A percentile compares a stretch with the other conserved stretches of the same genome.
phyloP scores from a whole-genome alignment of 768 basidiomycete genomes.

The Mycena maculata region DNA sequence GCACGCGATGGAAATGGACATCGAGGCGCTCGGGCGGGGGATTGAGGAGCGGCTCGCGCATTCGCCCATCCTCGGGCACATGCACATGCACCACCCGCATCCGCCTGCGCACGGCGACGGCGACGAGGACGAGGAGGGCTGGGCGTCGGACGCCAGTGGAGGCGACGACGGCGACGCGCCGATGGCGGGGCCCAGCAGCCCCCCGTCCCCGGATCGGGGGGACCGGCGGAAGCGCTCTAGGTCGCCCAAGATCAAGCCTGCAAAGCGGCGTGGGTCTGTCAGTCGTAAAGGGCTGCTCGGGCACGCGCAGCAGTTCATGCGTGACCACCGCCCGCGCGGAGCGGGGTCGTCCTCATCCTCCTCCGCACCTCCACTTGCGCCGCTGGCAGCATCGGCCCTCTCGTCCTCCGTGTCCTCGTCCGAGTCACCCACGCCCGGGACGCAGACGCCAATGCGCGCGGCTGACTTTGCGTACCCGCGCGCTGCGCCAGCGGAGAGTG shows the following conservation, averaged over 20 bases:
- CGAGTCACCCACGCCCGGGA: background rate
- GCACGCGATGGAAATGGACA: constrained; percentile 30
- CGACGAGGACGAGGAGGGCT: constrained; percentile 37
- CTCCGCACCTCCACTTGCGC: background rate
- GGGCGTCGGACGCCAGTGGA: constrained; percentile 44
- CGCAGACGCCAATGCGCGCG: background rate
- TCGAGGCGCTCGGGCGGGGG: constrained; percentile 28
- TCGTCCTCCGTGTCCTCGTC: background rate
- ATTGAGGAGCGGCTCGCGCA: constrained; percentile 25
- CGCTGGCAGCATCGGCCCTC: background rate
- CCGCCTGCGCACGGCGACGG: background rate
- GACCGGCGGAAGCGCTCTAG: constrained; percentile 41
- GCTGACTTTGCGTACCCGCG: constrained; percentile 30
- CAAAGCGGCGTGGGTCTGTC: constrained; percentile 19
- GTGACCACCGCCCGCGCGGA: constrained; percentile 17
- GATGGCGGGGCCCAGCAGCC: constrained; percentile 23
- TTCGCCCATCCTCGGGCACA: constrained; percentile 17
- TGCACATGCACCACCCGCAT: constrained; percentile 21
- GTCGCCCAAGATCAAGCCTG: constrained; percentile 37
- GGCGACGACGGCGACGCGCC: constrained; percentile 62
- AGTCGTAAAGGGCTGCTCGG: constrained; percentile 27
- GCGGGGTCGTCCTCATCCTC: background rate
- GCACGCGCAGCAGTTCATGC: constrained; percentile 27
- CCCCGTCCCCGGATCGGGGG: constrained; percentile 21
- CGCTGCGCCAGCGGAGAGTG: background rate